phyloP scores from a whole-genome alignment of 176 grass and related monocot genomes.

The Musa itinerans region DNA sequence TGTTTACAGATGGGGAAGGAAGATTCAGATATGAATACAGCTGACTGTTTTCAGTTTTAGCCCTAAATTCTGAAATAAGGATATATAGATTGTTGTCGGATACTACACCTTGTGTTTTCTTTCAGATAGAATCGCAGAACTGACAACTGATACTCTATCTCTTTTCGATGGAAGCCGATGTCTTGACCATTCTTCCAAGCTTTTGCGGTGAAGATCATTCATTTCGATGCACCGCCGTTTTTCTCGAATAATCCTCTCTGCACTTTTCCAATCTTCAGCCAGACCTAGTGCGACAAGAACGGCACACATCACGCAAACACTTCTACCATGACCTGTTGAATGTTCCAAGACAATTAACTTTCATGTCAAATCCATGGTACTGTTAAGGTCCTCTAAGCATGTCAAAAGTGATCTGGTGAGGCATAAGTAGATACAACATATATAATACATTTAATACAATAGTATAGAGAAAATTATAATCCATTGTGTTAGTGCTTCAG shows the following conservation, averaged over 20 bases:
- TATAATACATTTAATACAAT: neutral
- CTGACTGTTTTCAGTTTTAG: neutral
- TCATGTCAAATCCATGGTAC: neutral
- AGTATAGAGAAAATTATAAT: neutral
- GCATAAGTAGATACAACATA: neutral
- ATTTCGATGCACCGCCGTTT: constrained; percentile 60
- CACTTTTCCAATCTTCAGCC: constrained; percentile 63
- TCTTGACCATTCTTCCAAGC: constrained; percentile 69
- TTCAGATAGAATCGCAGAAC: constrained; percentile 3
- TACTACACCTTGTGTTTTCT: neutral
- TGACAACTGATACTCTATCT: neutral
- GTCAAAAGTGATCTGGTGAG: neutral
- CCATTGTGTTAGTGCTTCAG: neutral
- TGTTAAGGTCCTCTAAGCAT: neutral
- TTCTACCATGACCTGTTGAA: constrained; percentile 79
- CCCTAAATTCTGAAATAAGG: neutral
- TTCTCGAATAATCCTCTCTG: constrained; percentile 66
- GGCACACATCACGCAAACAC: constrained; percentile 68
- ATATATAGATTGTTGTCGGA: neutral
- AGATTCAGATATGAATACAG: neutral
- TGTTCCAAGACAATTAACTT: neutral
- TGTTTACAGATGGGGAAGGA: neutral
- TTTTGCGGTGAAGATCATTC: constrained; percentile 69
- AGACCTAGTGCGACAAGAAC: constrained; percentile 52
- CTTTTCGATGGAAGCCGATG: constrained; percentile 33